Conservation (phyloP, 495 filamentous ascomycete genomes). For the Xylaria curta region DNA sequence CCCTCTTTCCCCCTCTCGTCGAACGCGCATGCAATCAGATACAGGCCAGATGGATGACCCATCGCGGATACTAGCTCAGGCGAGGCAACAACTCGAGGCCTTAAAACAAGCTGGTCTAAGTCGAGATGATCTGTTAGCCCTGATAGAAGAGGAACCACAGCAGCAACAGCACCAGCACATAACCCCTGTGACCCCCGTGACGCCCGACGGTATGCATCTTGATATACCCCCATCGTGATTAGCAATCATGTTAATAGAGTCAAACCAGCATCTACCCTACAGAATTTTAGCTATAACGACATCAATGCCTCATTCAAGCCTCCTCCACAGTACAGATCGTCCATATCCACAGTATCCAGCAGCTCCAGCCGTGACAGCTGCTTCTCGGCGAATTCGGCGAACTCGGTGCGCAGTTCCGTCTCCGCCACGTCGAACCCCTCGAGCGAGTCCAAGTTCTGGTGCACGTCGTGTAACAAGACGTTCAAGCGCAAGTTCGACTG, state of each 20-base stretch:
- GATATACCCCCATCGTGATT: conserved; percentile 13
- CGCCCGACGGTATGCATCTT: conserved; percentile 35
- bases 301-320: conserved; percentile 34
- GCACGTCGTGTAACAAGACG: conserved; percentile 57
- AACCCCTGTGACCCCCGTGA: conserved; percentile 20
- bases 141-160: conserved; percentile 35
- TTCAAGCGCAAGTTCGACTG: conserved; percentile 61
- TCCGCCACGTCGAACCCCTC: conserved; percentile 39
- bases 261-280: conserved; percentile 28
- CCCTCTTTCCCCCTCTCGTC: conserved; percentile 7
- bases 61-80: conserved; percentile 40
- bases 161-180: conserved; percentile 25
- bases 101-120: conserved; percentile 41
- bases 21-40: conserved; percentile 27
- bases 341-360: conserved; percentile 52
- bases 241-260: conserved; percentile 18
- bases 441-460: conserved; percentile 52
- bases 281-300: conserved; percentile 39
- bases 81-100: conserved; percentile 41
- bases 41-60: conserved; percentile 39
- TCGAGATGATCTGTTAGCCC: conserved; percentile 37
- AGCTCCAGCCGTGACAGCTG: conserved; percentile 45
- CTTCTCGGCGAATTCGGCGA: conserved; percentile 42
- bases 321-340: conserved; percentile 41
- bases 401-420: conserved; percentile 47